Percentiles rank a stretch among this genome's conserved stretches.
These are phyloP conservation scores for Trichoderma sp. DNA, from an alignment of 2,329 filamentous ascomycete genomes.

Conservation along the genomic window DNA sequence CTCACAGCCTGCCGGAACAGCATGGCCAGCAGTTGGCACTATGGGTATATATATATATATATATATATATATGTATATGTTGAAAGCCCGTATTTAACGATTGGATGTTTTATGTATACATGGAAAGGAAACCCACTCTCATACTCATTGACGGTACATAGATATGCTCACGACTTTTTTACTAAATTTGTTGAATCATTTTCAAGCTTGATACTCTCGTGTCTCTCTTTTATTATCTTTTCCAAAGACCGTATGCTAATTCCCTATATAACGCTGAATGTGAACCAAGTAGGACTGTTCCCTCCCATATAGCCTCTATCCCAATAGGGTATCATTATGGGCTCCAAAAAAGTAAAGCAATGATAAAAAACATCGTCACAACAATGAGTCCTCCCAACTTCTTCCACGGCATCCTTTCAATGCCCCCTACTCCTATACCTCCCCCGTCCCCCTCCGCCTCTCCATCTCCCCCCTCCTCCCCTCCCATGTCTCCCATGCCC, in stretches of 20 bases:
- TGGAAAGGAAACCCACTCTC: slow-evolving; percentile 21
- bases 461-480: slow-evolving; percentile 31
- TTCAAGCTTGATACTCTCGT: neutral
- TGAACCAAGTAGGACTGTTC: neutral
- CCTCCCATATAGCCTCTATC: neutral
- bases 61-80: slow-evolving; percentile 13
- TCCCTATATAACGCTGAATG: neutral
- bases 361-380: neutral
- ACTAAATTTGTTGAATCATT: neutral
- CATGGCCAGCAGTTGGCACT: slow-evolving; percentile 16
- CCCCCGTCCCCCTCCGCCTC: slow-evolving; percentile 43
- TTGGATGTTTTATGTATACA: slow-evolving; percentile 23
- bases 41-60: slow-evolving; percentile 21
- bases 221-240: neutral
- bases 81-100: slow-evolving; percentile 23
- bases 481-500: slow-evolving; percentile 36
- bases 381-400: neutral
- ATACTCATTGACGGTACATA: slow-evolving; percentile 23
- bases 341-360: slow-evolving; percentile 3
- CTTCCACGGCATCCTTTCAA: slow-evolving; percentile 22
- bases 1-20: slow-evolving; percentile 8
- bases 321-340: slow-evolving; percentile 19
- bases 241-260: neutral
- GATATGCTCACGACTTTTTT: slow-evolving; percentile 24
- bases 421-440: slow-evolving; percentile 42